Evolutionary conservation across 768 basidiomycete species (phyloP).

Genomic region (Leccinum broughii): DNA sequence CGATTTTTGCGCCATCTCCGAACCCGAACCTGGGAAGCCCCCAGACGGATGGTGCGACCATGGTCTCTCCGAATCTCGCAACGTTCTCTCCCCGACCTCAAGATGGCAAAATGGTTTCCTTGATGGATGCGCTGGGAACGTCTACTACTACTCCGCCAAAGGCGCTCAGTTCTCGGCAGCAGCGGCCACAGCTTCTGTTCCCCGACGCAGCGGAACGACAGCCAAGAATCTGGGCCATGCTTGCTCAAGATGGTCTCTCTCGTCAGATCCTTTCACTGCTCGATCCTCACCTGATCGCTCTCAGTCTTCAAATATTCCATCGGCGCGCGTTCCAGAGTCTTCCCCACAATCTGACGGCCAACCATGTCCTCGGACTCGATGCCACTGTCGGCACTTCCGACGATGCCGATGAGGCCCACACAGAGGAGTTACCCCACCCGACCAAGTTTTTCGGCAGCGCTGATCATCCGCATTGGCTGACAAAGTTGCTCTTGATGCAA

Average conservation of each 20-base stretch:
- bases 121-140: conserved; percentile 46
- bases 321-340: conserved; percentile 49
- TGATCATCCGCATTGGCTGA: conserved; percentile 78
- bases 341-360: conserved; percentile 54
- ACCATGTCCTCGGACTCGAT: conserved; percentile 41
- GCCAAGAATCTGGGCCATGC: conserved; percentile 47
- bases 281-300: conserved; percentile 62
- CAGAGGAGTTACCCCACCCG: conserved; percentile 16
- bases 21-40: conserved; percentile 34
- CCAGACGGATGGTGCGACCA: conserved; percentile 9
- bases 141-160: conserved; percentile 26
- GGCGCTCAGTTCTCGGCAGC: conserved; percentile 26
- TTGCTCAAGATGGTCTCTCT: conserved; percentile 68
- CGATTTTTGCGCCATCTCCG: conserved; percentile 52
- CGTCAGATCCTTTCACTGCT: conserved; percentile 62
- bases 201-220: conserved; percentile 26
- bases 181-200: conserved; percentile 21
- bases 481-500: conserved; percentile 68
- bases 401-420: neutral
- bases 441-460: conserved; percentile 64
- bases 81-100: conserved; percentile 58
- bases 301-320: conserved; percentile 65
- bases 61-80: conserved; percentile 44
- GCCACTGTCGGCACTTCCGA: conserved; percentile 10
- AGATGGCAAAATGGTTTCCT: conserved; percentile 42